Evolutionary conservation across 1,139 yeast genomes (phyloP).

Genomic region (Debaryomycetaceae sp.): DNA sequence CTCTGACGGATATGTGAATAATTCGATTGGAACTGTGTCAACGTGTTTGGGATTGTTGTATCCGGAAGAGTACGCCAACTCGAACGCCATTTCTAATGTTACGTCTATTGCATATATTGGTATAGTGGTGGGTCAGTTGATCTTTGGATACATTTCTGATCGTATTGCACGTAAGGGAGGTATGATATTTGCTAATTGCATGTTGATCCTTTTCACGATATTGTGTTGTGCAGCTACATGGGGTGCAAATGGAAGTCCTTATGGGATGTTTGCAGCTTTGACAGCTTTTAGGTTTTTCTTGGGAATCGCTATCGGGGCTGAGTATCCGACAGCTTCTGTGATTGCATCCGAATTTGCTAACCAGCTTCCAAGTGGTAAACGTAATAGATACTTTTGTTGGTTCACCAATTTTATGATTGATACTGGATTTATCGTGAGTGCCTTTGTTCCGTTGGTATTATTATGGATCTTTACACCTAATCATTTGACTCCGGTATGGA

Average conservation of each 20-base stretch:
- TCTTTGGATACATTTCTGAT: slow-evolving; percentile 79
- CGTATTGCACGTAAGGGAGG: slow-evolving; percentile 74
- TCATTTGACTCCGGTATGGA: slow-evolving; percentile 83
- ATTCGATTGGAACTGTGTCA: slow-evolving; percentile 73
- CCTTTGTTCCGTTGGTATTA: slow-evolving; percentile 83
- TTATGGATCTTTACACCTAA: slow-evolving; percentile 75
- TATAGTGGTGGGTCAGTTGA: slow-evolving; percentile 81
- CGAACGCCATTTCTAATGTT: slow-evolving; percentile 71
- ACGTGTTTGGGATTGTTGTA: slow-evolving; percentile 65
- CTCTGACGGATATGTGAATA: slow-evolving; percentile 87
- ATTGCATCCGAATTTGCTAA: slow-evolving; percentile 93
- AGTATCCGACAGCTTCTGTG: slow-evolving; percentile 90
- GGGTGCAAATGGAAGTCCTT: slow-evolving; percentile 64
- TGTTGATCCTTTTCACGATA: slow-evolving; percentile 72
- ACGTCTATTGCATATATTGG: slow-evolving; percentile 91
- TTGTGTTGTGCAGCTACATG: slow-evolving; percentile 76
- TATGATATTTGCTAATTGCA: slow-evolving; percentile 70
- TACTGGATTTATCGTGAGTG: slow-evolving; percentile 74
- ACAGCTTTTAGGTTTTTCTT: slow-evolving; percentile 83
- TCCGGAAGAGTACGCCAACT: slow-evolving; percentile 56
- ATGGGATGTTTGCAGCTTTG: slow-evolving; percentile 76
- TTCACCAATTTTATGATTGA: slow-evolving; percentile 90
- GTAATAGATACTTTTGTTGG: slow-evolving; percentile 88
- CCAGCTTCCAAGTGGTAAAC: slow-evolving; percentile 68
- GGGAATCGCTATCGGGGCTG: slow-evolving; percentile 86